These are phyloP conservation scores for Lagenaria siceraria DNA, from an alignment of 306 rosid genomes.

Conservation along the genomic window DNA sequence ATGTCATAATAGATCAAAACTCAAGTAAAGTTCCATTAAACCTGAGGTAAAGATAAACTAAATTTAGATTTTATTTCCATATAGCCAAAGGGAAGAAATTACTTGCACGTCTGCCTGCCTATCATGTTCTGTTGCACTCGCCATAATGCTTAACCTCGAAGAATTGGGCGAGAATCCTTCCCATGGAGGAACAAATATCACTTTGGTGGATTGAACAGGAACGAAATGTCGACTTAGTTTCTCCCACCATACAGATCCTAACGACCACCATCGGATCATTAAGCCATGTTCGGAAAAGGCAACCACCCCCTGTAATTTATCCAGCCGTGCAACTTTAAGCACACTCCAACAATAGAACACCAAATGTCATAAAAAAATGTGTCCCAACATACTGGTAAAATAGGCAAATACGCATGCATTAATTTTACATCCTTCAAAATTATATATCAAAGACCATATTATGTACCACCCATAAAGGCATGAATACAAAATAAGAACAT, in stretches of 20 bases:
- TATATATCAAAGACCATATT: neutral
- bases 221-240: constrained; percentile 70
- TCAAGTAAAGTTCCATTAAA: neutral
- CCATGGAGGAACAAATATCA: constrained; percentile 94
- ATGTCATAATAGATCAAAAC: neutral
- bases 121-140: constrained; percentile 50
- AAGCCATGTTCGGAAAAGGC: constrained; percentile 93
- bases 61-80: neutral
- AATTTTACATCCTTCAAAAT: neutral
- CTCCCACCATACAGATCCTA: constrained; percentile 98
- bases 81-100: constrained; percentile 3
- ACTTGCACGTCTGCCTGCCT: constrained; percentile 42
- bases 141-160: constrained; percentile 88
- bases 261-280: constrained; percentile 98
- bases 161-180: constrained; percentile 98
- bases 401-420: neutral
- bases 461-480: neutral
- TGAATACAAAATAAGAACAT: neutral
- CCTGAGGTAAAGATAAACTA: neutral
- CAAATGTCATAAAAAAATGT: neutral
- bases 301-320: constrained; percentile 58
- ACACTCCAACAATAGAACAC: neutral
- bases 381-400: neutral
- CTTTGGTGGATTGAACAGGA: constrained; percentile 90
- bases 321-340: neutral